phyloP scores from a whole-genome alignment of 768 basidiomycete species.

The Rhodocollybia butyracea region DNA sequence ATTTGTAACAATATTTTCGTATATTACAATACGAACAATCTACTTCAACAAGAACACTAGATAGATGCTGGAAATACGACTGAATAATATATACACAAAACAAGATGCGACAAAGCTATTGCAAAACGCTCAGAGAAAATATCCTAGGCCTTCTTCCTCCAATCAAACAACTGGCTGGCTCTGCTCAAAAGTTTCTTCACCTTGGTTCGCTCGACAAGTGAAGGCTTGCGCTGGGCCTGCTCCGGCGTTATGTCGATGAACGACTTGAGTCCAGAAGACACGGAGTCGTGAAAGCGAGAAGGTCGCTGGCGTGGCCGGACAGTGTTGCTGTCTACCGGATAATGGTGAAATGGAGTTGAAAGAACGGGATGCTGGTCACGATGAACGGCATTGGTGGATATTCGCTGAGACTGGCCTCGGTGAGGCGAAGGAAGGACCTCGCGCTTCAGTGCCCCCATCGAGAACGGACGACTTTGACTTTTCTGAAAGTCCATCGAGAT shows the following conservation, averaged over 20 bases:
- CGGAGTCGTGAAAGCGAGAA: neutral
- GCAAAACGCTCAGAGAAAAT: neutral
- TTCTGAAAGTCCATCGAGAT: conserved; percentile 11
- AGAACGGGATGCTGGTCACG: neutral
- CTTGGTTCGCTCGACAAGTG: neutral
- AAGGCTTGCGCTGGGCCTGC: neutral
- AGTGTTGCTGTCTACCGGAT: neutral
- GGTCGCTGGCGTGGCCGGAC: neutral
- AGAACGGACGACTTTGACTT: neutral
- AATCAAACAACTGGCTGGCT: conserved; percentile 9
- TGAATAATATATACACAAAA: neutral
- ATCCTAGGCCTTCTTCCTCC: neutral
- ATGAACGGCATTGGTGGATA: neutral
- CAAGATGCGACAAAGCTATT: neutral
- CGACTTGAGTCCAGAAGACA: conserved; percentile 2
- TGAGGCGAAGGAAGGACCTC: no score
- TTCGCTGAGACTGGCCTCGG: neutral
- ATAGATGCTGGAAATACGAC: neutral
- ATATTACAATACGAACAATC: no score
- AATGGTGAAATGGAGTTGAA: conserved; percentile 10
- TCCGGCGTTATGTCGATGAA: conserved; percentile 13
- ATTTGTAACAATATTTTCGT: no score
- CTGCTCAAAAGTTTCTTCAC: conserved; percentile 6
- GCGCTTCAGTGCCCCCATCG: neutral
- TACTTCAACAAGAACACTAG: no score